Evolutionary conservation across 2,329 filamentous ascomycete species (phyloP).

Genomic region (Arthroderma sp.): DNA sequence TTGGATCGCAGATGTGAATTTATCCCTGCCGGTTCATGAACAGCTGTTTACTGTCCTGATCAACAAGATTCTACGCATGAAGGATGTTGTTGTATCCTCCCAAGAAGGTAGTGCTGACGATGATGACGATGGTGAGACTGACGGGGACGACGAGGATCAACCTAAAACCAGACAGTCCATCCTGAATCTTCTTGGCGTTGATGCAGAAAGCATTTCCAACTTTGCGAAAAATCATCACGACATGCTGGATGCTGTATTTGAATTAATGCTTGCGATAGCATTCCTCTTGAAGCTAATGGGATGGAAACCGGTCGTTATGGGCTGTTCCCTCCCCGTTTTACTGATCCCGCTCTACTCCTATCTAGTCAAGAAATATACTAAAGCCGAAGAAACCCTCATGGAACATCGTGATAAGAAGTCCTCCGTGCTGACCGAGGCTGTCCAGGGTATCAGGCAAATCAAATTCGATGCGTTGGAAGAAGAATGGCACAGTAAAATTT

Average conservation of each 20-base stretch:
- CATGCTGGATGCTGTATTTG: conserved; percentile 49
- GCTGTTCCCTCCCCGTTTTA: conserved; percentile 49
- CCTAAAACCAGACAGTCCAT: not conserved
- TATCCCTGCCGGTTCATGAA: not conserved
- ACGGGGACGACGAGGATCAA: not conserved
- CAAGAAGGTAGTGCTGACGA: not conserved
- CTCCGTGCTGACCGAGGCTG: not conserved
- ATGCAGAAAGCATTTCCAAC: conserved; percentile 41
- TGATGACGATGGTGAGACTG: not conserved
- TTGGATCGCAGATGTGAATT: not conserved
- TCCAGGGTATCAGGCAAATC: conserved; percentile 2
- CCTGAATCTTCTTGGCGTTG: not conserved
- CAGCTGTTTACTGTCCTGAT: not conserved
- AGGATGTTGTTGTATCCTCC: not conserved
- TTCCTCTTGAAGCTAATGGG: conserved; percentile 58
- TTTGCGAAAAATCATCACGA: conserved; percentile 53
- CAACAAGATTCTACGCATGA: not conserved
- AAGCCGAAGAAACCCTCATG: conserved; percentile 28
- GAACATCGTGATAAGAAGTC: conserved; percentile 1
- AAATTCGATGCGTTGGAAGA: conserved; percentile 1
- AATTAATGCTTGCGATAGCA: conserved; percentile 49
- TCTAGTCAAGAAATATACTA: conserved; percentile 51
- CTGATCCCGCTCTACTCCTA: conserved; percentile 56
- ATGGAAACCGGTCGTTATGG: conserved; percentile 54
- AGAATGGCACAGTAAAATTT: conserved; percentile 3